phyloP scores from a whole-genome alignment of 2,329 filamentous ascomycete genomes.

The Shiraia sp. region DNA sequence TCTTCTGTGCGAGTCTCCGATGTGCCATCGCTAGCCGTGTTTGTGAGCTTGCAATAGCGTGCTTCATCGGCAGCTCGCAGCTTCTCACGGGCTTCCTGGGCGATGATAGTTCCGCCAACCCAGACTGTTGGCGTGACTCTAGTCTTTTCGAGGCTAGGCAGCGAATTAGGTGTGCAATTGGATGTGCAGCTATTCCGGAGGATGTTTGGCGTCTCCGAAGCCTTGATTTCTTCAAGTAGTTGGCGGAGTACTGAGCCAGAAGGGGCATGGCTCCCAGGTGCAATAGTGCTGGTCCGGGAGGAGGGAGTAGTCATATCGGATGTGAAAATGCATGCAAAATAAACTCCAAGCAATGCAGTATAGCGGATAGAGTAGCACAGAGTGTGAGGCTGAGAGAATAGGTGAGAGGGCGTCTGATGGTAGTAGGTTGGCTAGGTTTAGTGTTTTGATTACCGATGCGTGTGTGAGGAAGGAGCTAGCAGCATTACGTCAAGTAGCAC shows the following conservation, averaged over 20 bases:
- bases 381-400: slow-evolving; percentile 8
- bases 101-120: slow-evolving; percentile 21
- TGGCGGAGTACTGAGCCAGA: slow-evolving; percentile 25
- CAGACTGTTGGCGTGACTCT: slow-evolving; percentile 15
- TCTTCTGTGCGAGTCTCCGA: background rate
- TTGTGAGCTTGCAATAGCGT: slow-evolving; percentile 8
- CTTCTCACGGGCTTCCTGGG: slow-evolving; percentile 27
- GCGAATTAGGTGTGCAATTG: background rate
- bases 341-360: slow-evolving; percentile 21
- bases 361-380: slow-evolving; percentile 20
- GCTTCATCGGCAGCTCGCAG: slow-evolving; percentile 31
- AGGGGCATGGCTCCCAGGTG: slow-evolving; percentile 11
- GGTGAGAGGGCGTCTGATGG: background rate
- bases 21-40: background rate
- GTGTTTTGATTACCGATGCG: too few species aligned
- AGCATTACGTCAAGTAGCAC: too few species aligned
- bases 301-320: slow-evolving; percentile 31
- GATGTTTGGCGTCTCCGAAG: background rate
- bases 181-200: background rate
- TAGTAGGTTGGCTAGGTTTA: background rate
- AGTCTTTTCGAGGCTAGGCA: background rate
- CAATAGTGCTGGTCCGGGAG: slow-evolving; percentile 7
- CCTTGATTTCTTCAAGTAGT: slow-evolving; percentile 34
- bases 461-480: too few species aligned
- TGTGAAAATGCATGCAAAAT: slow-evolving; percentile 19